Base-by-base conservation (phyloP, 768 basidiomycete genomes). In the Peribolospora kevripleyi region DNA sequence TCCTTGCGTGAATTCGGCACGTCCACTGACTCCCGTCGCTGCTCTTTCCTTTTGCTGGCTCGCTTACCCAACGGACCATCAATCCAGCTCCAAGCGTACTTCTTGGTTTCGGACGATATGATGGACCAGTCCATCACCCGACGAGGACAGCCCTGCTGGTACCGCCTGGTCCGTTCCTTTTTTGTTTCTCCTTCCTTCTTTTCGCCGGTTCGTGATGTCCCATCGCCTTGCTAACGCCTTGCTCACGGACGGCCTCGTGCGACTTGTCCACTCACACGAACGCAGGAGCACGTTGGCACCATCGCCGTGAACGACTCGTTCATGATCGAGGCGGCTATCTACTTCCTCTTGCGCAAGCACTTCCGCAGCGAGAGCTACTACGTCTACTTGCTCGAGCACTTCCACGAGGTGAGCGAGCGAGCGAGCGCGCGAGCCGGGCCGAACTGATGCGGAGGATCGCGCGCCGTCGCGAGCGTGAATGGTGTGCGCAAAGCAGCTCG, bases 61-160 rank as follows among this genome's bases (percentile, higher is more conserved):
- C 14, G 3, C n/a, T 50, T 48, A 39, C 0, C 8, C 14, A 47
- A 36, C 2, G 25, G 45, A 42, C 7, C 48, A 11, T 36, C 41
- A 6, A 25, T 25, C 25, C 63, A 91, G 86, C 76, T 98, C 6
- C 91, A 97, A 80, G 88, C 87, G 0, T 93, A 81, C 70, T 95
- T 97, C 80, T 78, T 97, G 55, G 86, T 93, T 55, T 76, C 85
- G 4, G 86, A 98, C 68, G 91, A 97, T 68, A 88, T 97, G 63
- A 98, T 98, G 93, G 91, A 98, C 65, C 67, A 75, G 14, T 85
- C 83, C 50, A 81, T 97, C 61, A 95, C 91, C 8, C 81, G 91
- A 37, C 81, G 91, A 7, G 80, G 82, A 4, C 90, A 93, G 68
- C 82, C 88, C 2, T 98, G 91, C 70, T 98, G 85, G 84, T 95